Base-by-base conservation (phyloP, 1,139 yeast species). In the Protomyces lactucae-debilis region DNA sequence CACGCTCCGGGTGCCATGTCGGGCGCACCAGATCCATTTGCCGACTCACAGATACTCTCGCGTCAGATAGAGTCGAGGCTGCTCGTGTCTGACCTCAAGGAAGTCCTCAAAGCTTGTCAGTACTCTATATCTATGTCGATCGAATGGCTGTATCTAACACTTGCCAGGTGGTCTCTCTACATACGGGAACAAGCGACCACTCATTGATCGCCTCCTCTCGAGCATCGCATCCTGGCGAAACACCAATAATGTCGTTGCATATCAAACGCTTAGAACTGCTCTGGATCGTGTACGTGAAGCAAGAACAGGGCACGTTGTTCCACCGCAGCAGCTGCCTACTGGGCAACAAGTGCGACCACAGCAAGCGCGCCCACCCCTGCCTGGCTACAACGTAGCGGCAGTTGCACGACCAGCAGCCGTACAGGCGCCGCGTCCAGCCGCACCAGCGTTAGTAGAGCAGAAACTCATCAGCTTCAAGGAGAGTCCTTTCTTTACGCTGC, bases 401-500 rank as follows among this genome's bases (percentile, higher is more conserved):
- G 8, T 6, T 5, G 32, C 32, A 28, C 23, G 23, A 21, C 23
- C 23, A 21, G 23, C 23, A 21, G 23, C 23, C 23, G 23, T 21
- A 21, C 23, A 21, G 23, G 32, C 32, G 32, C 8, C 32, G 8
- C 32, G 32, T 5, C 32, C 9, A 28, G 32, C 8, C 1, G 32
- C 0, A 28, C 8, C 32, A 28, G 32, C 32, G 8, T 6, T 1
- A 6, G 8, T 28, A 6, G 32, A 28, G 8, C 32, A 28, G 32
- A 28, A 28, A 6, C 32, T 28, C 8, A 28, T 64, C 25, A 52
- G 53, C 23, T 74, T 74, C 65, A 67, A 65, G 43, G 65, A 68
- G 16, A 71, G 74, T 48, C 77, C 78, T 3, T 75, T 76, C 60
- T 76, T 72, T 61, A 57, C 55, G 9, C 61, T 73, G 8, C 64